Evolutionary conservation across 257 asterid species (phyloP), one percentile per base, ranked within the genome.

Genomic region (Hygrophila difformis): DNA sequence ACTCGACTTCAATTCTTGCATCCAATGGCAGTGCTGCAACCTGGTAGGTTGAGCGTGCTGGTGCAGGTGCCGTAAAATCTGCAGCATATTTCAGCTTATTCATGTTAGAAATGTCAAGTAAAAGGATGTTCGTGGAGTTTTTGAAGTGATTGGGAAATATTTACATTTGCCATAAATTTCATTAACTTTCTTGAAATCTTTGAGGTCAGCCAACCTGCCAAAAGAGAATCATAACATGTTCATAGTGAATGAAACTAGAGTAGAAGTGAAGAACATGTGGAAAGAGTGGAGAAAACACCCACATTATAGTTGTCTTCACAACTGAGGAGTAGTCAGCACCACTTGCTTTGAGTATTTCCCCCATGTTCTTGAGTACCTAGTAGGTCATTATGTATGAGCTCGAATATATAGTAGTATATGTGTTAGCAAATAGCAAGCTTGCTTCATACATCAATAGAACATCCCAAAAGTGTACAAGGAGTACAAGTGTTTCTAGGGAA

Each of bases 241-340:
- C 70, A 15, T 46, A 39, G 39, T 36, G 44, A 28, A 18, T 39
- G 13, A 13, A 8, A 39, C 4, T n/a, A 3, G 15, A 6, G 3
- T 2, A 9, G 44, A 6, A 6, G 13, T 39, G 17, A 2, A 39
- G 16, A 39, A 26, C 8, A 8, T n/a, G n/a, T n/a, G n/a, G 16
- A 47, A 53, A 34, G 42, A 31, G 35, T 3, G 12, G 22, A 48
- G 52, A 44, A 39, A 44, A 35, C 51, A 59, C 95, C 12, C 53
- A 91, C 99, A 91, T 72, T 63, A 91, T 91, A 40, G 99, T 91
- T 31, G 99, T 91, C 93, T 91, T 91, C 58, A 86, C 99, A 60
- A 91, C 99, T 6, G 96, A 82, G 53, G 93, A 62, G 57, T 91
- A 91, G 84, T 69, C 62, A 50, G 70, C 81, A 20, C 96, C 99